Evolutionary conservation across 2,329 filamentous ascomycete genomes (phyloP), one percentile per base, ranked within the genome.

Genomic region (Aspergillus costaricaensis): DNA sequence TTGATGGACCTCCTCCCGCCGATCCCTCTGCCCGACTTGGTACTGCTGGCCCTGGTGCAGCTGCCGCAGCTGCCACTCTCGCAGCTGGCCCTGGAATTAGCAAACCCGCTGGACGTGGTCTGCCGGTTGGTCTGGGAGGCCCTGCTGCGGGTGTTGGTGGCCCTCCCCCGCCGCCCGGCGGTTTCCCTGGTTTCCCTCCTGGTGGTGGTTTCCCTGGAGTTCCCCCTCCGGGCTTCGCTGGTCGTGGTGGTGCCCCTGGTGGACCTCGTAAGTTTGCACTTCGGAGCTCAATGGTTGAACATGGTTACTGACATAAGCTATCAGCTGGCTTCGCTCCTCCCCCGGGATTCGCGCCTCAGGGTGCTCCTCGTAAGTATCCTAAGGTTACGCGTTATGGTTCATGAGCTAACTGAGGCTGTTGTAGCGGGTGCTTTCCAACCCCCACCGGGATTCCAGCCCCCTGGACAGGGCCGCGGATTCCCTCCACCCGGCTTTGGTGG

Each of bases 1-100:
- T 97, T 65, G 96, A 99, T 74, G 96, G 94, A 60, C 94, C 95
- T 58, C 95, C 95, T 50, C 94, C 96, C 9, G 91, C 93, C 71
- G 95, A 99, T 72, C 94, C 95, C 57, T 91, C 92, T 69, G 88
- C 94, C 52, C 87, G 95, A 78, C 85, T 99, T 64, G 95, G 93
- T 73, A 89, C 90, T 77, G 86, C 85, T 66, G 87, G 87, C 30
- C 84, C 89, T 32, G 86, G 88, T 62, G 83, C 81, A 27, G 76
- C 75, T 48, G 75, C 74, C 44, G 78, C 82, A 47, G 81, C 90
- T 44, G 86, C 90, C 56, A 87, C 90, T 39, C 83, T 97, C 68
- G 84, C 89, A 63, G 86, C 92, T 68, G 95, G 95, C 53, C 91
- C 93, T 65, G 95, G 95, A 71, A 92, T 98, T 67, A 90, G 92